Evolutionary conservation across 129 eudicot genomes (phyloP), one percentile per base, ranked within the genome.

Genomic region (Calendula officinalis): DNA sequence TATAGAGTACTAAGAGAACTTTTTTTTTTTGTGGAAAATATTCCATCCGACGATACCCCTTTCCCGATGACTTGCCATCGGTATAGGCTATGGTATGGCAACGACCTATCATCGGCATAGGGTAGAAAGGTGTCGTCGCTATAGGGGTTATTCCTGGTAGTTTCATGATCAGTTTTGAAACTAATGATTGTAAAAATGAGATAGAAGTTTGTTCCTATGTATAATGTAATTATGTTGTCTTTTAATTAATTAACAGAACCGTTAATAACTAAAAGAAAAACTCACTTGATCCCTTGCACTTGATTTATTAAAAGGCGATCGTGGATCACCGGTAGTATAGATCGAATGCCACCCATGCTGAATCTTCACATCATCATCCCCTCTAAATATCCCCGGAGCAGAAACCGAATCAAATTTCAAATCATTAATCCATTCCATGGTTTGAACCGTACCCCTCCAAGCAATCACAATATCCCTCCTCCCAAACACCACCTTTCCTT

Each of bases 341-440:
- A 92, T 76, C 4, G 95, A 85, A 60, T 83, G 57, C 95, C 96
- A 92, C 1, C 98, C 98, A 14, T 68, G 68, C 32, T 92, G 98
- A 64, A 92, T 83, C 75, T 70, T 77, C 1, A 80, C 72, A 50
- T 65, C 68, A 68, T 50, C 56, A 10, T 47, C 32, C 43, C 67
- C 82, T 22, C 76, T 83, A 56, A 92, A 71, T 40, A 88, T 70
- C 46, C 73, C 73, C 0, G 88, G 74, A 33, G 83, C 91, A 3
- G 85, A 66, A 30, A 88, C 91, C 5, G 64, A 68, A 5, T 37
- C 32, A 69, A 92, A 88, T 16, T 83, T 64, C 0, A 92, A 73
- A 68, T 92, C 95, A 70, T 92, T 85, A 48, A 77, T 73, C 98
- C 98, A 92, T 65, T 92, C 98, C 65, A 85, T 35, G 0, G 77